Percentiles rank a stretch among this genome's conserved stretches.
Conservation (phyloP, 257 asterid species). For the Przewalskia tangutica region DNA sequence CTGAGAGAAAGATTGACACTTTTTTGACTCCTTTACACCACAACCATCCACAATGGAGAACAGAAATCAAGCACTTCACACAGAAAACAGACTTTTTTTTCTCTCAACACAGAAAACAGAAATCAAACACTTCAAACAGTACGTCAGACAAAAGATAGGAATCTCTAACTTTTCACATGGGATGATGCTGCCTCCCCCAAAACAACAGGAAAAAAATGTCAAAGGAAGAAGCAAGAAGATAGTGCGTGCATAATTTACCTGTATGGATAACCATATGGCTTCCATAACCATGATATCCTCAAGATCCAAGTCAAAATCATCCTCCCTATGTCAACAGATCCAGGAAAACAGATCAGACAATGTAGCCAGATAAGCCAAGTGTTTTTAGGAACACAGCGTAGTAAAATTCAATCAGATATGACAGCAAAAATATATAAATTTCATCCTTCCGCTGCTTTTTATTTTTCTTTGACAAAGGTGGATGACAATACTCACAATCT, state of each 20-base stretch:
- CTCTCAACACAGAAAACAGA: neutral
- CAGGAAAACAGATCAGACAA: neutral
- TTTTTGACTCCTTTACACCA: neutral
- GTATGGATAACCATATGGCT: slow-evolving; percentile 95
- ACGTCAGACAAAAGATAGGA: neutral
- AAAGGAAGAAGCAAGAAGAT: neutral
- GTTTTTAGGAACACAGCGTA: neutral
- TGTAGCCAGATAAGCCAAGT: neutral
- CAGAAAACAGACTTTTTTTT: neutral
- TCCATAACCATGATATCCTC: slow-evolving; percentile 99
- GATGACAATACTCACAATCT: neutral
- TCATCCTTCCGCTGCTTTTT: neutral
- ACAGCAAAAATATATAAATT: neutral
- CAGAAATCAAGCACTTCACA: neutral
- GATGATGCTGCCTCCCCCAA: neutral
- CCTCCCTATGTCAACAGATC: slow-evolving; percentile 48
- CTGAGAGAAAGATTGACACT: neutral
- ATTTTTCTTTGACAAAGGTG: neutral
- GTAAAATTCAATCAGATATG: neutral
- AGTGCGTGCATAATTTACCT: slow-evolving; percentile 34
- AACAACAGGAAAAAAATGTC: neutral
- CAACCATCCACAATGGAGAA: neutral
- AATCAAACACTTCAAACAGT: neutral
- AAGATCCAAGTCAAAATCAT: slow-evolving; percentile 84
- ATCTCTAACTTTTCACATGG: neutral